Evolutionary conservation across 257 asterid genomes (phyloP), one percentile per base, ranked within the genome.

Genomic region (Oldenlandia corymbosa): DNA sequence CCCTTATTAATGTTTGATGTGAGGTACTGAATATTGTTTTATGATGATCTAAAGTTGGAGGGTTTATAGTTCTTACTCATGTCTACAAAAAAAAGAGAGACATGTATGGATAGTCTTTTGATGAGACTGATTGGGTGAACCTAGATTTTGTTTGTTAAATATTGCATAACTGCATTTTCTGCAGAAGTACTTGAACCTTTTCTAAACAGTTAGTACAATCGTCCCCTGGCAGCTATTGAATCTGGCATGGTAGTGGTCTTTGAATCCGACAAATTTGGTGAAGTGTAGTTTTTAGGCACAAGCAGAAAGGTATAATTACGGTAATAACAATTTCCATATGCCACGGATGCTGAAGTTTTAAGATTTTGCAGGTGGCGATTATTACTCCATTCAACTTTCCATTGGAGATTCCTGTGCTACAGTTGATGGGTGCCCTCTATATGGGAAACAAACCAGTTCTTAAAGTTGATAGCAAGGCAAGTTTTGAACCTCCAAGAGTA

Each of bases 401-500:
- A 2, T 73, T 93, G 54, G 99, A 93, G 84, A 93, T 93, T 79
- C 99, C 99, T 5, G 65, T 90, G 74, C 97, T 93, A 66, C 99
- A 93, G 81, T 60, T 93, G 80, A 93, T 93, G 99, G 97, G 97
- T 57, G 97, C 99, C 0, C 91, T 93, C 32, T 93, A 93, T 58
- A 90, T 93, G 99, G 99, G 99, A 67, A 93, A 93, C 81, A 93
- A 93, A 76, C 97, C 97, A 5, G 80, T 93, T 62, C 95, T 87
- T 47, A 93, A 93, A 77, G 96, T 87, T 46, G 99, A 90, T 68
- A 93, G 99, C 84, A 93, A 93, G 91, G 99, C 85, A 68, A 61
- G 73, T 24, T 16, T 54, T 18, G 7, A 62, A 62, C 39, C 18
- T 5, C 60, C 26, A 55, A 17, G 2, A 16, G 42, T 55, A 53